Conservation (phyloP, 192 early-diverging fungal genomes). For the Rhizophagus clarus region DNA sequence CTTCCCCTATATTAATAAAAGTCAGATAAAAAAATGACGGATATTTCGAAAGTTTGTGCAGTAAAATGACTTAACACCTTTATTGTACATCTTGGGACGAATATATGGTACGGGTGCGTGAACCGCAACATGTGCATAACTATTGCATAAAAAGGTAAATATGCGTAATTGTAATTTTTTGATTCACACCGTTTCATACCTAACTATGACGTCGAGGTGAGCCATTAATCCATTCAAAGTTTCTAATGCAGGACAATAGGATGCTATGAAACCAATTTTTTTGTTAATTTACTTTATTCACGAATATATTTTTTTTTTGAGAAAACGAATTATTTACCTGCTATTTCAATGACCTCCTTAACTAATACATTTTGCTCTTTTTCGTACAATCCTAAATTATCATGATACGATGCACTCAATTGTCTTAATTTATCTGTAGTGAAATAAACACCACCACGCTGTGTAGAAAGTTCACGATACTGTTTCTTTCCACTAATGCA, state of each 20-base stretch:
- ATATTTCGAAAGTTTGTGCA: too few relatives aligned
- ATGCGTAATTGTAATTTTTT: neutral
- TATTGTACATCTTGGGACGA: constrained; percentile 68
- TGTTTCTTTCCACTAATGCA: constrained; percentile 67
- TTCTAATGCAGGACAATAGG: constrained; percentile 84
- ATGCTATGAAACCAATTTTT: constrained; percentile 39
- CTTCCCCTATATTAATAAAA: constrained; percentile 48
- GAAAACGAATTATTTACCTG: constrained; percentile 43
- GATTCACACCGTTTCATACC: constrained; percentile 42
- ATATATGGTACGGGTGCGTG: constrained; percentile 84
- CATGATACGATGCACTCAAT: constrained; percentile 48
- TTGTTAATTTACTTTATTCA: neutral
- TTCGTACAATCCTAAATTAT: constrained; percentile 66
- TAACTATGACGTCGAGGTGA: constrained; percentile 85
- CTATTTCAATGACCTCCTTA: constrained; percentile 87
- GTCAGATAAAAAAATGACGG: neutral
- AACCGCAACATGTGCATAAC: constrained; percentile 84
- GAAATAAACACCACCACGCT: constrained; percentile 88
- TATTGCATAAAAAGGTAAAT: constrained; percentile 27
- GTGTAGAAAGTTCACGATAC: constrained; percentile 86
- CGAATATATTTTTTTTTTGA: too few relatives aligned
- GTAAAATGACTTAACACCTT: constrained; percentile 38
- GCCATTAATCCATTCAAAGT: constrained; percentile 73
- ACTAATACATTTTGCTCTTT: constrained; percentile 72
- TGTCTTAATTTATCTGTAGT: constrained; percentile 73